Percentiles rank a stretch among this genome's conserved stretches.
Evolutionary conservation across 495 filamentous ascomycete species (phyloP).

Genomic region (Aspergillus heteromorphus): DNA sequence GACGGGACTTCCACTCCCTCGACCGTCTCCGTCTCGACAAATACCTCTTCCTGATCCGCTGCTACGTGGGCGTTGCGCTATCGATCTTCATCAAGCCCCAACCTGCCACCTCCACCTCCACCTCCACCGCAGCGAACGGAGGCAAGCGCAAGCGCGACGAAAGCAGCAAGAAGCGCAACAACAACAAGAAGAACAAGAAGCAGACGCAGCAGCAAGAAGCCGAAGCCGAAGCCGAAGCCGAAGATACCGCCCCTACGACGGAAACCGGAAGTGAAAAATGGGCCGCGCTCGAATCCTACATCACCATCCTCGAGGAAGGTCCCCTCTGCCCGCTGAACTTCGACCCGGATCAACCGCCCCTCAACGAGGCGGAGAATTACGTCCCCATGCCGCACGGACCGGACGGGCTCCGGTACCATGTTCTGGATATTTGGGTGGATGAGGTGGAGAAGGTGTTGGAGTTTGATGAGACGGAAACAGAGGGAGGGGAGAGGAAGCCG

Average conservation of each 20-base stretch:
- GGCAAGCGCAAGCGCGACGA: slow-evolving; percentile 44
- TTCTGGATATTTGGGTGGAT: slow-evolving; percentile 87
- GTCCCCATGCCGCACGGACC: slow-evolving; percentile 50
- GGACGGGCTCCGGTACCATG: slow-evolving; percentile 79
- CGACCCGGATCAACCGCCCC: slow-evolving; percentile 29
- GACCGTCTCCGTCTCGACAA: slow-evolving; percentile 90
- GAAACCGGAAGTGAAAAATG: slow-evolving; percentile 37
- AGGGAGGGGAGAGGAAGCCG: slow-evolving; percentile 27
- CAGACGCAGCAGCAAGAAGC: slow-evolving; percentile 3
- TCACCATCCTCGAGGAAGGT: slow-evolving; percentile 38
- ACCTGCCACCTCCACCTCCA: slow-evolving; percentile 6
- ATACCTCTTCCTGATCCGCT: slow-evolving; percentile 78
- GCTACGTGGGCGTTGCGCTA: slow-evolving; percentile 66
- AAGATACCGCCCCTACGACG: neutral
- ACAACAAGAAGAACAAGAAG: neutral
- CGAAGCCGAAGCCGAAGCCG: slow-evolving; percentile 15
- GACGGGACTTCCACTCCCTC: slow-evolving; percentile 72
- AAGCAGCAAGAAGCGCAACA: slow-evolving; percentile 19
- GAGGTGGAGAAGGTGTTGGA: slow-evolving; percentile 67
- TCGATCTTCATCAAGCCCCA: slow-evolving; percentile 35
- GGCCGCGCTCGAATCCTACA: slow-evolving; percentile 35
- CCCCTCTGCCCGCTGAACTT: slow-evolving; percentile 42
- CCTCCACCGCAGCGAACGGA: slow-evolving; percentile 5
- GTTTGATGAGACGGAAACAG: slow-evolving; percentile 36
- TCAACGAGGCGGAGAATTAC: slow-evolving; percentile 27